These are phyloP conservation scores for Globisporangium solare DNA, from an alignment of 352 stramenopile species.

Conservation along the genomic window DNA sequence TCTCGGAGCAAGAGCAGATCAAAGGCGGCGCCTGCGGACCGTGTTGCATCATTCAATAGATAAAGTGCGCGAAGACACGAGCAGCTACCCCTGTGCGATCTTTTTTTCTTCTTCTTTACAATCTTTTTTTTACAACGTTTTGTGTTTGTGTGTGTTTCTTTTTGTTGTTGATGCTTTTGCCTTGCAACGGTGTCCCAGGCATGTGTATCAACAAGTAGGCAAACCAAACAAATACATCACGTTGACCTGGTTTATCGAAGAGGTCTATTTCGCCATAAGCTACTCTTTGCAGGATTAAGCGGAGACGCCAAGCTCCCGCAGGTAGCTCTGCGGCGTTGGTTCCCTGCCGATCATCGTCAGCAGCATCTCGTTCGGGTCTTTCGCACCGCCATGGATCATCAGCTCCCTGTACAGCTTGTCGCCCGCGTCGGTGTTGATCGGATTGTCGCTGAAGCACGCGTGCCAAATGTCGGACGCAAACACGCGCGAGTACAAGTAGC, in stretches of 20 bases:
- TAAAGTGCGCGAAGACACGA: slow-evolving; percentile 12
- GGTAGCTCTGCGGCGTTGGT: slow-evolving; percentile 56
- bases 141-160: background rate
- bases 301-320: slow-evolving; percentile 69
- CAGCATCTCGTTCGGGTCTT: slow-evolving; percentile 84
- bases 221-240: too few species aligned
- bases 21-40: slow-evolving; percentile 42
- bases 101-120: too few species aligned
- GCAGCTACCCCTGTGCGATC: slow-evolving; percentile 1
- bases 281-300: background rate
- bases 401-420: slow-evolving; percentile 64
- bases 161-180: background rate
- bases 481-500: slow-evolving; percentile 88
- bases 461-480: slow-evolving; percentile 89
- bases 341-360: slow-evolving; percentile 53
- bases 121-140: background rate
- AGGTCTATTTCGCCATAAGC: too few species aligned
- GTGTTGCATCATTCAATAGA: slow-evolving; percentile 74
- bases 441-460: slow-evolving; percentile 54
- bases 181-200: background rate
- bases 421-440: slow-evolving; percentile 55
- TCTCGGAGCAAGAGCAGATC: slow-evolving; percentile 15
- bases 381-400: slow-evolving; percentile 83
- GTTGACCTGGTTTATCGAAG: too few species aligned
- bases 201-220: too few species aligned